Conservation (phyloP, 2,329 filamentous ascomycete genomes). For the Scopulariopsis brevicaulis region DNA sequence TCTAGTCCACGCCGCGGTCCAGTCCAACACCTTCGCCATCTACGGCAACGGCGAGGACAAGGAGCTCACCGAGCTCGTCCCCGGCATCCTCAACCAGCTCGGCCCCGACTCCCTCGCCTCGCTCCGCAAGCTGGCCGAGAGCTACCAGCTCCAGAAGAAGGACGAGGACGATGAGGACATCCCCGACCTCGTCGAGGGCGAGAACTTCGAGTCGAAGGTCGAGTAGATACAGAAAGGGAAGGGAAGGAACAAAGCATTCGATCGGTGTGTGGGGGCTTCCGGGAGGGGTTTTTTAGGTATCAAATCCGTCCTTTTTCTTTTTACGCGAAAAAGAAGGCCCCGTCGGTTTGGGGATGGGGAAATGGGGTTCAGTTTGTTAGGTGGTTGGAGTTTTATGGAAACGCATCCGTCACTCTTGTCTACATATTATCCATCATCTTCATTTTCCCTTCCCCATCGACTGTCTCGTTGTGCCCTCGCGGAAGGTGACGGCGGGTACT, state of each 20-base stretch:
- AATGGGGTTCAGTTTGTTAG: not conserved
- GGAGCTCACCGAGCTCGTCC: constrained; percentile 98
- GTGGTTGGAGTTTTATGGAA: not conserved
- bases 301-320: not conserved
- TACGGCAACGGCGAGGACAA: constrained; percentile 99
- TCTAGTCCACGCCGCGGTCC: constrained; percentile 89
- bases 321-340: not conserved
- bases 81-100: constrained; percentile 98
- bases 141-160: constrained; percentile 95
- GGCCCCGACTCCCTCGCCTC: constrained; percentile 96
- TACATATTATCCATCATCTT: not conserved
- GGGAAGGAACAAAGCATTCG: not conserved
- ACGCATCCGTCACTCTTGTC: not conserved
- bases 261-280: not conserved
- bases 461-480: not conserved
- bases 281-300: not conserved
- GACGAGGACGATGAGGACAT: constrained; percentile 84
- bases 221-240: constrained; percentile 47
- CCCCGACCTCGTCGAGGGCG: constrained; percentile 89
- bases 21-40: constrained; percentile 98
- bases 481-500: not conserved
- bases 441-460: not conserved
- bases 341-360: not conserved
- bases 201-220: constrained; percentile 97
- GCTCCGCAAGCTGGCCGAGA: constrained; percentile 96